Evolutionary conservation across 179 eudicot species (phyloP), one percentile per base, ranked within the genome.

Genomic region (Vitellaria paradoxa): DNA sequence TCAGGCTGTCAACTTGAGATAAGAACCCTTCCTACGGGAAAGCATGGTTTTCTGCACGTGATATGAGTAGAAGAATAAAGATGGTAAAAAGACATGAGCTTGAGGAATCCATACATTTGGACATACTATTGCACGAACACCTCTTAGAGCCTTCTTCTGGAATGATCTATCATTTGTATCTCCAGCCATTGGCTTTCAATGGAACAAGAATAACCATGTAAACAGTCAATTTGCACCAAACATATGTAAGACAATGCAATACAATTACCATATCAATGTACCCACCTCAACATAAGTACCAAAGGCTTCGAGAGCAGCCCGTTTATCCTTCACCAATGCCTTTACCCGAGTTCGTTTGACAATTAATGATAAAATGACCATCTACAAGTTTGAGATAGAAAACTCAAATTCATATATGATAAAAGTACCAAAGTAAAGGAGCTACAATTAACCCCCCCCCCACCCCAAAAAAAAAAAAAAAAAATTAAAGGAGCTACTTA

Each of bases 231-330:
- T 46, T 26, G 40, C 47, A 75, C 20, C 76, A 75, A 68, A n/a
- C 13, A 64, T 26, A 26, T 1, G 5, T 63, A 47, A 75, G 53
- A 6, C 2, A 65, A 63, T 6, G 56, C 11, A 42, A 76, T 24
- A 71, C 23, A 70, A 52, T 30, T 42, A 62, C 15, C 17, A 55
- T 63, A 71, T 49, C 23, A 65, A 45, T 24, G 24, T 57, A 81
- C 82, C 63, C 68, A 96, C 99, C 94, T 96, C 99, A 59, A 96
- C 92, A 42, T 96, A 96, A 80, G 89, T 90, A 68, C 99, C 99
- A 80, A 93, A 96, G 66, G 99, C 97, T 84, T 93, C 99, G 69
- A 91, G 75, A 42, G 98, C 97, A 72, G 90, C 93, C 12, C 94
- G 91, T 74, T 83, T 93, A 70, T 93, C 88, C 87, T 96, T 96